Percentiles rank a stretch among this genome's conserved stretches.
These are phyloP conservation scores for Boletus vinaceobasis DNA, from an alignment of 768 basidiomycete species.

Conservation along the genomic window DNA sequence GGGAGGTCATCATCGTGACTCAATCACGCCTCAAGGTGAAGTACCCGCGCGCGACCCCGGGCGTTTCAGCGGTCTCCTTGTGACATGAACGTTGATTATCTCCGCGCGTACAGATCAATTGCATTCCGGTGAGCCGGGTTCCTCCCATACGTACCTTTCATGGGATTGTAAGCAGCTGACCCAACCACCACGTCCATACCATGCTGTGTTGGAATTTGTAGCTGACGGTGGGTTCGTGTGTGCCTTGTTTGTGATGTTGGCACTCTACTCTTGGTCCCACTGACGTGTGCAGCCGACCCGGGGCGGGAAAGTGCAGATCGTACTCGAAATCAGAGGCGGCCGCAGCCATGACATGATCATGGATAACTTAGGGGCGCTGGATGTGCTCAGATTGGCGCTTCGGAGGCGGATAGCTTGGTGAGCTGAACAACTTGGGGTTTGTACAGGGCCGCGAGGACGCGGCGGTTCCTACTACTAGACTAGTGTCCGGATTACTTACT, in stretches of 20 bases:
- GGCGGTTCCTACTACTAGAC: no score
- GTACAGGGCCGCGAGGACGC: no score
- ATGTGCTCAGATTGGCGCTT: background rate
- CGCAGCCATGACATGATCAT: background rate
- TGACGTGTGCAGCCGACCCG: background rate
- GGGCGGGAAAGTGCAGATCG: background rate
- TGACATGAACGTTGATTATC: no score
- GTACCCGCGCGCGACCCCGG: background rate
- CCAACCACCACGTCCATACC: background rate
- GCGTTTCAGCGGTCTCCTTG: background rate
- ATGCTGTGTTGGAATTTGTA: background rate
- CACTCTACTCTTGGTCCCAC: no score
- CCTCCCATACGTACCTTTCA: no score
- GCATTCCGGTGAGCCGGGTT: background rate
- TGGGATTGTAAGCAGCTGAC: no score
- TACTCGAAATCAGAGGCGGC: background rate
- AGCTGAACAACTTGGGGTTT: no score
- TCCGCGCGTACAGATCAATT: background rate
- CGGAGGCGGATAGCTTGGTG: background rate
- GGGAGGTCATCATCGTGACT: no score
- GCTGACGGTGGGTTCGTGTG: no score
- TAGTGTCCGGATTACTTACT: no score
- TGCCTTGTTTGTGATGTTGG: background rate
- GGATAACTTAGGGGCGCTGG: background rate
- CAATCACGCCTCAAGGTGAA: background rate